These are phyloP conservation scores for Boechera stricta DNA, from an alignment of 345 rosid species.

Conservation along the genomic window DNA sequence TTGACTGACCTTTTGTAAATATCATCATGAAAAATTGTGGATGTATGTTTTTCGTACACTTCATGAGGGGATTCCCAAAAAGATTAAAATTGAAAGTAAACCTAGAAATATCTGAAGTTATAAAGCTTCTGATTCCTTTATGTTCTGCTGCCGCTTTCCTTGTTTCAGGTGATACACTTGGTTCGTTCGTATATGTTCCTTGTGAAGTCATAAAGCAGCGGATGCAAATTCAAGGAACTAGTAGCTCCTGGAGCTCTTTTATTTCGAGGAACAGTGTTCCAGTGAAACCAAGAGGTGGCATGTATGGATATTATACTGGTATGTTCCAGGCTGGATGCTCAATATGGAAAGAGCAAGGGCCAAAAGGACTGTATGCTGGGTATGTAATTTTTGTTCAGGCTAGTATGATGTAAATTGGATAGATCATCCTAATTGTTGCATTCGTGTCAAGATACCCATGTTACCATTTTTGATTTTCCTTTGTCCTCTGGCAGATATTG, in stretches of 20 bases:
- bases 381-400: conserved; percentile 39
- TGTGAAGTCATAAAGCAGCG: conserved; percentile 98
- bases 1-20: conserved; percentile 7
- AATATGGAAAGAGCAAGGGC: conserved; percentile 88
- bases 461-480: neutral
- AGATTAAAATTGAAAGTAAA: neutral
- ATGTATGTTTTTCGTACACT: neutral
- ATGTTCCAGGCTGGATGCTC: conserved; percentile 89
- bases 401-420: conserved; percentile 22
- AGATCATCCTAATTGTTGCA: conserved; percentile 4
- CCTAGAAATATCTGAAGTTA: conserved; percentile 13
- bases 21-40: conserved; percentile 13
- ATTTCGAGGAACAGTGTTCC: conserved; percentile 52
- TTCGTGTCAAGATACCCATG: conserved; percentile 3
- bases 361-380: conserved; percentile 90
- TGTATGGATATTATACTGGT: conserved; percentile 81
- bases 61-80: neutral
- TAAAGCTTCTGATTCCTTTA: conserved; percentile 29
- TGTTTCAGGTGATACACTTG: conserved; percentile 89
- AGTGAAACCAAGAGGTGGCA: conserved; percentile 55
- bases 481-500: conserved; percentile 62
- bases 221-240: conserved; percentile 96
- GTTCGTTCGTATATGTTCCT: conserved; percentile 90
- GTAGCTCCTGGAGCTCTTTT: conserved; percentile 69
- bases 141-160: conserved; percentile 40